Base-by-base conservation (phyloP, 2,329 filamentous ascomycete genomes). In the Salinomyces thailandicus region DNA sequence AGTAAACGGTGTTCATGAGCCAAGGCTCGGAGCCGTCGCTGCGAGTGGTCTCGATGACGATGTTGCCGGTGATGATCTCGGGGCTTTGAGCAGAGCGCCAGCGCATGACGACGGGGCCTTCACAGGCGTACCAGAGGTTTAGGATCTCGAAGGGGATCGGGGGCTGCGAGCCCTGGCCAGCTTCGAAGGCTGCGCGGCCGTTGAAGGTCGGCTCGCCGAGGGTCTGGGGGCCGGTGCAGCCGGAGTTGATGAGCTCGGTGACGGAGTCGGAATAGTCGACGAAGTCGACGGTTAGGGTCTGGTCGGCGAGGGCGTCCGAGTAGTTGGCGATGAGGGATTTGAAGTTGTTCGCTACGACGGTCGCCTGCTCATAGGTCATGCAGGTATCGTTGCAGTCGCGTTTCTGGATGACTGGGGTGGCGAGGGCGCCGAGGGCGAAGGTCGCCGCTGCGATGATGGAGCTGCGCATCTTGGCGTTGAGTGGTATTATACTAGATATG, bases 51-150 rank as follows among this genome's bases (percentile, higher is more conserved):
- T 54, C 50, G 37, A 54, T 41, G 24, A 53, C 48, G 11, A 52
- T 43, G 40, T 53, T 51, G 28, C 54, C 47, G 1, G 49, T 51
- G 19, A 54, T 46, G 18, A 41, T 37, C 42, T 52, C 44, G 2
- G 50, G 44, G n/a, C 29, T 39, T 9, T 46, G 46, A 11, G 39
- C 41, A 11, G 38, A 40, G 7, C 38, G 31, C 54, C 54, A 57
- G 27, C 53, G 45, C 33, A 57, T 45, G 29, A 53, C 48, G 38
- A 54, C 52, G 1, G 50, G 48, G 31, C 43, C 43, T 11, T 49
- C 43, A 44, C 54, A 57, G 18, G 50, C 48, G 42, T 55, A 46
- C 54, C 54, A 57, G 20, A 53, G 28, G 40, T 56, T 52, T 14
- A 56, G 37, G 27, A 53, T 50, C 33, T 51, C 43, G 43, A 56